Evolutionary conservation across 805 yeast species (phyloP), one percentile per base, ranked within the genome.

Genomic region (Candida chilensis): DNA sequence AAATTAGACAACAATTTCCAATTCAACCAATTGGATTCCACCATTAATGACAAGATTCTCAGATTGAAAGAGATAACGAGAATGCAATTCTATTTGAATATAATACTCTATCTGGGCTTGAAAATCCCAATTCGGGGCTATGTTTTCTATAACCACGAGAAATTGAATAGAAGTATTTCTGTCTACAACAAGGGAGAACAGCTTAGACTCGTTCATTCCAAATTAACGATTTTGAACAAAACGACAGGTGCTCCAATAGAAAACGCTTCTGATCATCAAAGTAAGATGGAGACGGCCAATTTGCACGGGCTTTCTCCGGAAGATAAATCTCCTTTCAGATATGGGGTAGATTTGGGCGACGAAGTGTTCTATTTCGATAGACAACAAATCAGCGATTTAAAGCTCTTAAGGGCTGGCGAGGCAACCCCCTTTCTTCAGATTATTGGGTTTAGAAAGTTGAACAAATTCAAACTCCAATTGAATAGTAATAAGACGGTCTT

Each of bases 71-170:
- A 79, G 40, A 66, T 82, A 4, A 69, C 70, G 28, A 54, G 94
- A 28, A 64, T 77, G 1, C 71, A 68, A 29, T 83, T 81, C 45
- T 64, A 70, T 11, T 72, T 82, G 36, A 71, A 76, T 7, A 50
- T 87, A 27, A 64, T 72, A 1, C 52, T 85, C 4, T 66, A 74
- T 27, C 72, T 71, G 21, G 53, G 58, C 0, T 33, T 88, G 13
- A 60, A 64, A 0, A 67, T 90, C 28, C 80, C 86, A 0, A 64
- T 88, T 1, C 72, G 71, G 39, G 96, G 95, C 0, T 82, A 74
- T 43, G 54, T 79, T 0, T 61, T 82, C n/a, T 70, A 67, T 36
- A 60, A 64, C 5, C 74, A 71, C 31, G 78, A 77, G 34, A 66
- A 60, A 25, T 44, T 73, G 1, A 60, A 66, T 13, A 54, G 67